A percentile compares a stretch with the other conserved stretches of the same genome.
Evolutionary conservation across 1,284 basidiomycete genomes (phyloP).

Genomic region (Puccinia horiana): DNA sequence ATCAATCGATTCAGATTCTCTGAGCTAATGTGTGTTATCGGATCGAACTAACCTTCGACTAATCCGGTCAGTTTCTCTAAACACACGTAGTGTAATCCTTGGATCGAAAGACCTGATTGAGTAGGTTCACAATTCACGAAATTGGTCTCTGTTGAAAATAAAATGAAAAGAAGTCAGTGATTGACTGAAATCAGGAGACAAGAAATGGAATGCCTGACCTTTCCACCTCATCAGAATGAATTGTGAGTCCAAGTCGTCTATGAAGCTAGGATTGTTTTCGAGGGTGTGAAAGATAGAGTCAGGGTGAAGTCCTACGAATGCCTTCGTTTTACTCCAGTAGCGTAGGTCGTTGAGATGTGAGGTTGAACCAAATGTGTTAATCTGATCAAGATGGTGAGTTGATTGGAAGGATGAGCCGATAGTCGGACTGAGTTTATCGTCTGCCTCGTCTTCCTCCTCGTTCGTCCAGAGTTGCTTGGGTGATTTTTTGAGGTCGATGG

Average conservation of each 20-base stretch:
- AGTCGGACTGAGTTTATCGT: not conserved
- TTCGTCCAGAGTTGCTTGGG: slow-evolving; percentile 30
- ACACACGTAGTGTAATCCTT: slow-evolving; percentile 44
- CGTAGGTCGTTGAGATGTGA: slow-evolving; percentile 11
- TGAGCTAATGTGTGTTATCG: no score
- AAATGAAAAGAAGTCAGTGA: not conserved
- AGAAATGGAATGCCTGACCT: slow-evolving; percentile 1
- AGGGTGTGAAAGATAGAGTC: slow-evolving; percentile 5
- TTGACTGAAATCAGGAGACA: not conserved
- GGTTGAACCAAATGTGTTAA: not conserved
- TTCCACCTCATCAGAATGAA: slow-evolving; percentile 46
- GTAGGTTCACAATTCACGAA: slow-evolving; percentile 41
- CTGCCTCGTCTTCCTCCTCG: not conserved
- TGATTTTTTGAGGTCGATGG: slow-evolving; percentile 23
- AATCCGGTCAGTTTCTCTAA: slow-evolving; percentile 22
- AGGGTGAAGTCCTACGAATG: slow-evolving; percentile 7
- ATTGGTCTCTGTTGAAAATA: slow-evolving; percentile 24
- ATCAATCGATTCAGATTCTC: not conserved
- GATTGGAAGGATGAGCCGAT: not conserved
- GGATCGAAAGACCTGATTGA: slow-evolving; percentile 38
- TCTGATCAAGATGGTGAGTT: not conserved
- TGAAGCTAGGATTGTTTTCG: slow-evolving; percentile 3
- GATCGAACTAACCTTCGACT: slow-evolving; percentile 32
- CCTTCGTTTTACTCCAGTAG: slow-evolving; percentile 37
- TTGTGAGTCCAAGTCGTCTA: slow-evolving; percentile 5